Percentiles rank a stretch among this genome's conserved stretches.
Evolutionary conservation across 305 asterid genomes (phyloP).

Genomic region (Fraxinus paxiana): DNA sequence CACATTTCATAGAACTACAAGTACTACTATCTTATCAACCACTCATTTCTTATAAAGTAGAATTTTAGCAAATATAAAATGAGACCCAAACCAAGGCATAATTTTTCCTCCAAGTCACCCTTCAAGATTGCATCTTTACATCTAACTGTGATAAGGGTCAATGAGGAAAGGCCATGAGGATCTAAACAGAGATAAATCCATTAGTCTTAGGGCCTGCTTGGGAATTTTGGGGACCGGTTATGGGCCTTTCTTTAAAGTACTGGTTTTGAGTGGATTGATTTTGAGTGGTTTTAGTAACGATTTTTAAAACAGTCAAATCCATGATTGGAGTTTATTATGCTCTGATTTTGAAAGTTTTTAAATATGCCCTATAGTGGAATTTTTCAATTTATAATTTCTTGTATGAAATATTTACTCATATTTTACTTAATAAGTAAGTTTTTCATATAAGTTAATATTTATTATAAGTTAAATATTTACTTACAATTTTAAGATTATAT

Average conservation of each 20-base stretch:
- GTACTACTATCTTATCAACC: not conserved
- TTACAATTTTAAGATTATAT: no score
- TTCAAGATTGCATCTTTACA: not conserved
- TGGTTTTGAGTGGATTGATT: not conserved
- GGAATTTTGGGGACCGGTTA: not conserved
- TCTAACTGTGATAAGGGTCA: not conserved
- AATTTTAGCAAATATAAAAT: not conserved
- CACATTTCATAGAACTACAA: not conserved
- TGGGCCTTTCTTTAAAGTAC: not conserved
- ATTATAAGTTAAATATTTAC: not conserved
- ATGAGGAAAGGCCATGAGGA: not conserved
- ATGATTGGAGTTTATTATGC: not conserved
- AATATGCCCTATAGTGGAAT: not conserved
- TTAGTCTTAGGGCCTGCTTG: not conserved
- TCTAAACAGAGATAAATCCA: not conserved
- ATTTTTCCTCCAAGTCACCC: not conserved
- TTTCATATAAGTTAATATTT: not conserved
- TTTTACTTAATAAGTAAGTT: no score
- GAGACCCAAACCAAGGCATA: not conserved
- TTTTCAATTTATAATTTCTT: not conserved
- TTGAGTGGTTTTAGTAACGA: not conserved
- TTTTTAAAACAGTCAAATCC: not conserved
- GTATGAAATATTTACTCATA: not conserved
- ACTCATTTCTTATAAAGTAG: not conserved
- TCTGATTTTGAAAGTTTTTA: not conserved